Conservation (phyloP, 2,329 filamentous ascomycete species). For the Aspergillus niger region DNA sequence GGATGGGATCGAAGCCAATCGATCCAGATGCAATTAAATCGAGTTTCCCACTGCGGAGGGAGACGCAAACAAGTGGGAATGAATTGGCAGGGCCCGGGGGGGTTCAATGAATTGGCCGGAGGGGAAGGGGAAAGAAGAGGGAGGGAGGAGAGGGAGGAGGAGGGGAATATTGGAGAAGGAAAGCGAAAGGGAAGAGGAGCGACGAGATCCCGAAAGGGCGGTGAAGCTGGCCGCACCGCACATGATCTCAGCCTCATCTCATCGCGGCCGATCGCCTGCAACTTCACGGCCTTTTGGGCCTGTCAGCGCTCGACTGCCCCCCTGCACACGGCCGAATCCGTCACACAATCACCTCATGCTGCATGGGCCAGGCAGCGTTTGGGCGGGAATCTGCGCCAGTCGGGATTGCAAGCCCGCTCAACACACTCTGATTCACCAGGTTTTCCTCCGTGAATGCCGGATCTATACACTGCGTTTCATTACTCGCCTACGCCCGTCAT, state of each 20-base stretch:
- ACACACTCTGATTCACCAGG: not conserved
- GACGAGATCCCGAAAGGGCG: constrained; percentile 28
- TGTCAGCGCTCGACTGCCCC: not conserved
- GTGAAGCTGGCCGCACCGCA: constrained; percentile 20
- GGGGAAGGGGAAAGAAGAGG: constrained; percentile 11
- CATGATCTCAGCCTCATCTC: constrained; percentile 30
- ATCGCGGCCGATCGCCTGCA: not conserved
- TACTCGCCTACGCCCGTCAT: not conserved
- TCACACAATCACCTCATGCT: constrained; percentile 8
- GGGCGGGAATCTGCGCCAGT: not conserved
- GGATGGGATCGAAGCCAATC: not conserved
- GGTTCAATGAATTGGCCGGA: not conserved
- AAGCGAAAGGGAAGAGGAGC: constrained; percentile 11
- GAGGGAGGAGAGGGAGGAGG: constrained; percentile 19
- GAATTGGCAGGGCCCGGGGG: not conserved
- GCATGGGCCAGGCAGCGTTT: not conserved
- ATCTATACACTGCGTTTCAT: not conserved
- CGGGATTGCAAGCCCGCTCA: not conserved
- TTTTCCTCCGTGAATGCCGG: constrained; percentile 6
- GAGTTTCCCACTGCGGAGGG: not conserved
- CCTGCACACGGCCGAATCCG: constrained; percentile 1
- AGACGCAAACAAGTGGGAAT: not conserved
- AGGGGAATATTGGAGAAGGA: constrained; percentile 12
- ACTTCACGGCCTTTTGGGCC: not conserved
- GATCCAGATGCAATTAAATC: not conserved